phyloP scores from a whole-genome alignment of 2,329 filamentous ascomycete species.

The Aureobasidium lini region DNA sequence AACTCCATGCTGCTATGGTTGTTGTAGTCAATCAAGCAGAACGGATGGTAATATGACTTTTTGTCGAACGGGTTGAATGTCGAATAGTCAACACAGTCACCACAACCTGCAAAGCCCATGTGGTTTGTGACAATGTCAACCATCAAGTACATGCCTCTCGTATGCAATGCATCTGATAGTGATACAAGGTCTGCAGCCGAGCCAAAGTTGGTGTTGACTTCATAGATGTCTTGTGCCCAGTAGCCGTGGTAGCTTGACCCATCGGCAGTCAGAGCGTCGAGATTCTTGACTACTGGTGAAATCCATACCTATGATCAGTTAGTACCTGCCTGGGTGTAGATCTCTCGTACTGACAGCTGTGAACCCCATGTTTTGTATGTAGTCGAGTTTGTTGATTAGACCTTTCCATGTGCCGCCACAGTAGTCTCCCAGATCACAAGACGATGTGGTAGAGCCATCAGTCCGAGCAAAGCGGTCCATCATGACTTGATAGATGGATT shows the following conservation, averaged over 20 bases:
- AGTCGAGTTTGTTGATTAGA: conserved; percentile 52
- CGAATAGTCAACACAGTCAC: conserved; percentile 25
- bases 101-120: conserved; percentile 28
- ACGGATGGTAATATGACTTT: conserved; percentile 41
- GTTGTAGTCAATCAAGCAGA: conserved; percentile 51
- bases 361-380: conserved; percentile 56
- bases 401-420: conserved; percentile 58
- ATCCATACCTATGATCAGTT: conserved; percentile 36
- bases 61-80: conserved; percentile 34
- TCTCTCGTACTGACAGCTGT: conserved; percentile 39
- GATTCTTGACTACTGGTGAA: conserved; percentile 45
- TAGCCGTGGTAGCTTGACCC: conserved; percentile 48
- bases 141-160: conserved; percentile 32
- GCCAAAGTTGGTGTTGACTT: conserved; percentile 31
- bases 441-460: conserved; percentile 32
- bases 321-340: not conserved
- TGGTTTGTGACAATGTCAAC: conserved; percentile 32
- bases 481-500: conserved; percentile 37
- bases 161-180: conserved; percentile 29
- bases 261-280: conserved; percentile 27
- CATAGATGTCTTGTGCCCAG: conserved; percentile 45
- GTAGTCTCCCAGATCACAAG: conserved; percentile 35
- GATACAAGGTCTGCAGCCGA: conserved; percentile 30
- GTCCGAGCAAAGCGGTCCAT: conserved; percentile 36
- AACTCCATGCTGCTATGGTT: conserved; percentile 33